Evolutionary conservation across 495 filamentous ascomycete species (phyloP).

Genomic region (Daldinia vernicosa): DNA sequence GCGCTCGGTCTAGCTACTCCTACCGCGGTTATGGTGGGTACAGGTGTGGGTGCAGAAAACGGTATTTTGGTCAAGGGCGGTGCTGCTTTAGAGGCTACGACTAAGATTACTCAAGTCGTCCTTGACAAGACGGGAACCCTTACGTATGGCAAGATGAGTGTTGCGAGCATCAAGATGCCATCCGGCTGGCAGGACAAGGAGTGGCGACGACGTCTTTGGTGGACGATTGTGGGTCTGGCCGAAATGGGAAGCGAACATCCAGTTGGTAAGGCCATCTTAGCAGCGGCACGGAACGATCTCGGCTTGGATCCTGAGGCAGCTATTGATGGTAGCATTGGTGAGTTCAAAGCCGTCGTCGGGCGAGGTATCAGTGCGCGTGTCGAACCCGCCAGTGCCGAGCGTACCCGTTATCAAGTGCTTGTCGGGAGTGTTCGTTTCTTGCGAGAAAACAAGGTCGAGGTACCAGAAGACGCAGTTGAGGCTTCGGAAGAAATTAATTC

Average conservation of each 20-base stretch:
- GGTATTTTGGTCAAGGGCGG: conserved; percentile 98
- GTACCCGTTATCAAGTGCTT: conserved; percentile 76
- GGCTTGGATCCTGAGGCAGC: conserved; percentile 74
- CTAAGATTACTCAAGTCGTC: conserved; percentile 91
- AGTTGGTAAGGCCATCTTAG: conserved; percentile 83
- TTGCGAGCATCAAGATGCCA: conserved; percentile 73
- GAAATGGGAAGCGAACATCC: conserved; percentile 97
- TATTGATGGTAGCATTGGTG: conserved; percentile 81
- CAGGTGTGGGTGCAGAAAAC: conserved; percentile 94
- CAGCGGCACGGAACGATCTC: conserved; percentile 75
- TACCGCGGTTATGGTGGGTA: conserved; percentile 98
- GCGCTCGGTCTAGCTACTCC: conserved; percentile 93
- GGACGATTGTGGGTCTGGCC: conserved; percentile 89
- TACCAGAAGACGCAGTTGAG: conserved; percentile 69
- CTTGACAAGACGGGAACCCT: conserved; percentile 99
- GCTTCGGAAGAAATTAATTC: conserved; percentile 64
- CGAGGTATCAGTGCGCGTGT: conserved; percentile 85
- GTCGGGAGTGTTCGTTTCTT: conserved; percentile 86
- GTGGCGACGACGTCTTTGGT: conserved; percentile 83
- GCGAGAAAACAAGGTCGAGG: conserved; percentile 67
- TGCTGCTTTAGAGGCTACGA: conserved; percentile 90
- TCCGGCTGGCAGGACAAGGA: conserved; percentile 73
- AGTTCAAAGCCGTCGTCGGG: conserved; percentile 85
- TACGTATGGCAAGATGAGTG: conserved; percentile 93
- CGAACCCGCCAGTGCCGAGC: conserved; percentile 74